These are phyloP conservation scores for Phylloporus sp. DNA, from an alignment of 1,284 basidiomycete genomes.

Conservation along the genomic window DNA sequence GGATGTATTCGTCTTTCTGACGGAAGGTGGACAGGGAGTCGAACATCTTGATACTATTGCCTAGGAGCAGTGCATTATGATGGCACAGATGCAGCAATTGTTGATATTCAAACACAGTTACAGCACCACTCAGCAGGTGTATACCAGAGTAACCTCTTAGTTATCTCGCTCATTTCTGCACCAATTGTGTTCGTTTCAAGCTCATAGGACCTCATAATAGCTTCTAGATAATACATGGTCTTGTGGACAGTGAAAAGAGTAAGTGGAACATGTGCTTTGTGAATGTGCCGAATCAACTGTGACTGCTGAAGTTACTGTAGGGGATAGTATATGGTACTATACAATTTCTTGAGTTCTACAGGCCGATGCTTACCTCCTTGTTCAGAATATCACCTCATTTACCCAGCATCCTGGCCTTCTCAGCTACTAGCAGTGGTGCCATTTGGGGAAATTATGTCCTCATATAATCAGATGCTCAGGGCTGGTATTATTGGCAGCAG, in stretches of 20 bases:
- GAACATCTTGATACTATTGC: not conserved
- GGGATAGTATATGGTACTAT: no score
- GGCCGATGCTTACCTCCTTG: no score
- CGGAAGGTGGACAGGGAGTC: not conserved
- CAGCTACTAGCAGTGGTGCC: no score
- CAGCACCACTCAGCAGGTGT: not conserved
- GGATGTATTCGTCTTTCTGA: not conserved
- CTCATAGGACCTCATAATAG: not conserved
- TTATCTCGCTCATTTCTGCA: not conserved
- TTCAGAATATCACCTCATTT: no score
- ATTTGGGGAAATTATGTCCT: no score
- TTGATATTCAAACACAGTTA: not conserved
- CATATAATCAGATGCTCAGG: no score
- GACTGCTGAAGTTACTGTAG: not conserved
- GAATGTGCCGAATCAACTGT: not conserved
- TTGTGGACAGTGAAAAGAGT: not conserved
- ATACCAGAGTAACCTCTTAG: not conserved
- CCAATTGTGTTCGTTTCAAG: not conserved
- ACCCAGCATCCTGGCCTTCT: no score
- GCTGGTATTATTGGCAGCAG: not conserved
- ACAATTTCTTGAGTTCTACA: no score
- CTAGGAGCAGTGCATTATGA: no score
- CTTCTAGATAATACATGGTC: not conserved
- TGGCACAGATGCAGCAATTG: no score
- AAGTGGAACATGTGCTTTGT: not conserved